phyloP scores from a whole-genome alignment of 352 stramenopile genomes.

The Hyaloperonospora arabidopsidis region DNA sequence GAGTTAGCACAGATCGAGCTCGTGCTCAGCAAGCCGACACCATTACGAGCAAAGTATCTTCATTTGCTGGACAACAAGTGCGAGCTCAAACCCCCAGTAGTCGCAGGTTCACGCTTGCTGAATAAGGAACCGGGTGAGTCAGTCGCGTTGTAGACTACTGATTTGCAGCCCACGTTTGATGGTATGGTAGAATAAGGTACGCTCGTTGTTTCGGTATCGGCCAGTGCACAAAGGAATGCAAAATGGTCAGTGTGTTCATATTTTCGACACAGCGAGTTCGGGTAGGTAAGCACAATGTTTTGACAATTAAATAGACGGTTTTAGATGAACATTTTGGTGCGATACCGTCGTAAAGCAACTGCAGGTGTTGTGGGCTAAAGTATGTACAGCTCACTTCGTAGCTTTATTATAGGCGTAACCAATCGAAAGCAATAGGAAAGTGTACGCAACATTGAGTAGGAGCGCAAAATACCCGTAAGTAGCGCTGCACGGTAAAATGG shows the following conservation, averaged over 20 bases:
- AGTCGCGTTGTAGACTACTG: background rate
- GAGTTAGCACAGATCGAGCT: slow-evolving; percentile 45
- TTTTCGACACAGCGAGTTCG: background rate
- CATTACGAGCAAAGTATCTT: slow-evolving; percentile 60
- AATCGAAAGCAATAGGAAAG: too few species aligned
- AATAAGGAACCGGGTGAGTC: slow-evolving; percentile 10
- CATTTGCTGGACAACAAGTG: slow-evolving; percentile 41
- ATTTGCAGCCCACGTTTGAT: too few species aligned
- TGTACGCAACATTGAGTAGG: too few species aligned
- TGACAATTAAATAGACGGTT: too few species aligned
- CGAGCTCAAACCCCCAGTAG: slow-evolving; percentile 18
- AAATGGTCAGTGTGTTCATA: slow-evolving; percentile 12
- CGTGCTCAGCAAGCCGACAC: slow-evolving; percentile 59
- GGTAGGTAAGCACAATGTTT: too few species aligned
- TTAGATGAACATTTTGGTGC: too few species aligned
- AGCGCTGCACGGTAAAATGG: too few species aligned
- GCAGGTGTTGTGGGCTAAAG: too few species aligned
- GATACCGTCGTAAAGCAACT: too few species aligned
- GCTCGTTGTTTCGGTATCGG: slow-evolving; percentile 14
- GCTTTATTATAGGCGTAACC: too few species aligned
- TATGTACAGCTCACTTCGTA: too few species aligned
- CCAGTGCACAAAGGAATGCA: slow-evolving; percentile 21
- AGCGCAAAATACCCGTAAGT: too few species aligned
- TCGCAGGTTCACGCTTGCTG: slow-evolving; percentile 8
- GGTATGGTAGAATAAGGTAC: slow-evolving; percentile 2